Evolutionary conservation across 352 stramenopile species (phyloP).

Genomic region (Globisporangium takayamanum): DNA sequence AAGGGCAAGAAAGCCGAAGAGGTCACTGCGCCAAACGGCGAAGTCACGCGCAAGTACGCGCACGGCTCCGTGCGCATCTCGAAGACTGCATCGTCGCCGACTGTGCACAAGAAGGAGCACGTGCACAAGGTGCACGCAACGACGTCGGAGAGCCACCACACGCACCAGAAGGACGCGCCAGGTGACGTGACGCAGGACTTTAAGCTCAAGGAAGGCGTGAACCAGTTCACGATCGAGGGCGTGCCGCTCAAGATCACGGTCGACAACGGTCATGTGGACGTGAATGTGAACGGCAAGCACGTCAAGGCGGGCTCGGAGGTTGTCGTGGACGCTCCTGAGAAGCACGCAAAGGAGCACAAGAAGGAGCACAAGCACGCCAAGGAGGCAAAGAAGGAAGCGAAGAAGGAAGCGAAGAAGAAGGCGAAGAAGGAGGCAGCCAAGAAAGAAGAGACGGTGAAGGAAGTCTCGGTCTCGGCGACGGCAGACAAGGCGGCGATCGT

Average conservation of each 20-base stretch:
- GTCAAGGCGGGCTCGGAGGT: slow-evolving; percentile 10
- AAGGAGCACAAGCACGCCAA: slow-evolving; percentile 10
- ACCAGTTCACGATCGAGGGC: slow-evolving; percentile 12
- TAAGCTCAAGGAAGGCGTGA: slow-evolving; percentile 13
- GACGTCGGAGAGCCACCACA: slow-evolving; percentile 4
- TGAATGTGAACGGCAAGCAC: slow-evolving; percentile 13
- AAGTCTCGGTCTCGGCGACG: background rate
- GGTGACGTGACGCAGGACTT: slow-evolving; percentile 14
- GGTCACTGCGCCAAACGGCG: slow-evolving; percentile 17
- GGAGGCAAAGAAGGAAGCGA: slow-evolving; percentile 9
- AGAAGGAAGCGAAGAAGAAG: slow-evolving; percentile 2
- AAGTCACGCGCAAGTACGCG: slow-evolving; percentile 44
- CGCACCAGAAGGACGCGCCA: slow-evolving; percentile 6
- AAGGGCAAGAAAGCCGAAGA: slow-evolving; percentile 13
- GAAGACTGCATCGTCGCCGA: background rate
- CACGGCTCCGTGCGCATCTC: slow-evolving; percentile 44
- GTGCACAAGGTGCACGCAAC: slow-evolving; percentile 8
- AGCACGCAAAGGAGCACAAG: slow-evolving; percentile 11
- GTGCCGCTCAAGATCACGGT: slow-evolving; percentile 12
- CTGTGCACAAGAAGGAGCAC: slow-evolving; percentile 10
- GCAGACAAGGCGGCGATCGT: background rate
- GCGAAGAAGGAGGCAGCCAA: slow-evolving; percentile 7
- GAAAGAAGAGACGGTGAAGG: slow-evolving; percentile 1
- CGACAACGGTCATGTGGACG: slow-evolving; percentile 12
- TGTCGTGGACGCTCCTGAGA: slow-evolving; percentile 3